These are phyloP conservation scores for Aspergillus novoparasiticus DNA, from an alignment of 2,329 filamentous ascomycete genomes.

Conservation along the genomic window DNA sequence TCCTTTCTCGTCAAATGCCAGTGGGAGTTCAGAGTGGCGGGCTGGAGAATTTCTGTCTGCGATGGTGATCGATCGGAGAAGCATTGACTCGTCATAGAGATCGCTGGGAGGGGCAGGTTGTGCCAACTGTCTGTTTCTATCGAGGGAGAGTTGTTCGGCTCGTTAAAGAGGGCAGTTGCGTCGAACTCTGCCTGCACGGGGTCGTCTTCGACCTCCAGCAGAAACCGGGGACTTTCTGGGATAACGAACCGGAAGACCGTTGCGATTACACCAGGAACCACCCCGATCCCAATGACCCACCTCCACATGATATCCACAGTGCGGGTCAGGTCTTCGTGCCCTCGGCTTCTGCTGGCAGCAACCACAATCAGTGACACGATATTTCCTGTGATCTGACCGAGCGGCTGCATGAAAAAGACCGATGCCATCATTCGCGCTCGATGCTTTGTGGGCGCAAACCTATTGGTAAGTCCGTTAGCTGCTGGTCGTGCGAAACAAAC, in stretches of 20 bases:
- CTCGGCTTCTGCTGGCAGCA: constrained; percentile 28
- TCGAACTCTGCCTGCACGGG: constrained; percentile 61
- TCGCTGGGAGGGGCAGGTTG: constrained; percentile 26
- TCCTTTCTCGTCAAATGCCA: constrained; percentile 43
- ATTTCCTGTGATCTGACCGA: constrained; percentile 68
- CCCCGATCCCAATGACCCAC: constrained; percentile 67
- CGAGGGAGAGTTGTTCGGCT: constrained; percentile 25
- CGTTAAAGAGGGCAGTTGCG: constrained; percentile 61
- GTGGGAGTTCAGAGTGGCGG: constrained; percentile 44
- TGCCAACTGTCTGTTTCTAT: constrained; percentile 30
- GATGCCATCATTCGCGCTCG: constrained; percentile 68
- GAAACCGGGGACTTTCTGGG: constrained; percentile 67
- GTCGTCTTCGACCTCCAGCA: constrained; percentile 66
- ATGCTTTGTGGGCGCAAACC: constrained; percentile 59
- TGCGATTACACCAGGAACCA: constrained; percentile 64
- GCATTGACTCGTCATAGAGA: constrained; percentile 30
- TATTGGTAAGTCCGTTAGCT: constrained; percentile 17
- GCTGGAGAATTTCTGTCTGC: constrained; percentile 30
- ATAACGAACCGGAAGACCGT: constrained; percentile 68
- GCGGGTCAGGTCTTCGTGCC: constrained; percentile 31
- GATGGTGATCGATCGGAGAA: constrained; percentile 24
- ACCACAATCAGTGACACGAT: constrained; percentile 58
- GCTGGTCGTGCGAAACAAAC: not conserved
- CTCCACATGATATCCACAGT: constrained; percentile 66
- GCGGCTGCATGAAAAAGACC: constrained; percentile 70